phyloP scores from a whole-genome alignment of 148 eudicot genomes.

The Nepenthes gracilis region DNA sequence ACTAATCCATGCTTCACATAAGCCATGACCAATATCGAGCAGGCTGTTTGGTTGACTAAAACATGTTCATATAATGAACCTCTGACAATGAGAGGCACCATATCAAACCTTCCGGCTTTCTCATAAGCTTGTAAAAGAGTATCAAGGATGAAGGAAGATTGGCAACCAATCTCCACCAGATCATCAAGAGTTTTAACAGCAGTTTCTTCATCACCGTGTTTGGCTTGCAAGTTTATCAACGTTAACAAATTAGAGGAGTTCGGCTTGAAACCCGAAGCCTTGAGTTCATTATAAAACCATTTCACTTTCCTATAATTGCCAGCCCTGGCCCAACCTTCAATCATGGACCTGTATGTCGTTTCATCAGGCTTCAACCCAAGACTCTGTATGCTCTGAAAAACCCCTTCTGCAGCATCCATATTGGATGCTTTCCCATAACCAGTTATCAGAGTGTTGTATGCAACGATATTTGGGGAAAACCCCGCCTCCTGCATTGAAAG shows the following conservation, averaged over 20 bases:
- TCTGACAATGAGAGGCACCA: conserved; percentile 42
- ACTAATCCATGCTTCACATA: conserved; percentile 72
- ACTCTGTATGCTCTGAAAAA: conserved; percentile 32
- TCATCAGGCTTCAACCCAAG: conserved; percentile 69
- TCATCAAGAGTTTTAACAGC: conserved; percentile 46
- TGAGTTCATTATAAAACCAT: conserved; percentile 53
- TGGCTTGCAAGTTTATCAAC: conserved; percentile 72
- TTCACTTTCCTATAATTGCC: conserved; percentile 44
- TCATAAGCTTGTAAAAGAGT: conserved; percentile 69
- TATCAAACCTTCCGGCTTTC: conserved; percentile 48
- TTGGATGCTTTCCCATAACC: conserved; percentile 71
- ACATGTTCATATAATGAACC: conserved; percentile 60
- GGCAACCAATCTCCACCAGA: conserved; percentile 66
- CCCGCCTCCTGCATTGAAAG: conserved; percentile 53
- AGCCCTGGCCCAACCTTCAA: conserved; percentile 91
- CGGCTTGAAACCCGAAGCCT: conserved; percentile 48
- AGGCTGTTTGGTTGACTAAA: conserved; percentile 59
- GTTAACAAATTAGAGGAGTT: conserved; percentile 74
- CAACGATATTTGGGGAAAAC: conserved; percentile 58
- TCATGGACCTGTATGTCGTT: conserved; percentile 84
- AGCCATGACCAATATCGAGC: conserved; percentile 78
- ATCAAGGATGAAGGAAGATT: conserved; percentile 61
- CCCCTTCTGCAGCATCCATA: conserved; percentile 51
- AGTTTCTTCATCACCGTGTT: conserved; percentile 43
- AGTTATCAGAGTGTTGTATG: conserved; percentile 69